Evolutionary conservation across 805 yeast species (phyloP).

Genomic region (Kregervanrija delftensis): DNA sequence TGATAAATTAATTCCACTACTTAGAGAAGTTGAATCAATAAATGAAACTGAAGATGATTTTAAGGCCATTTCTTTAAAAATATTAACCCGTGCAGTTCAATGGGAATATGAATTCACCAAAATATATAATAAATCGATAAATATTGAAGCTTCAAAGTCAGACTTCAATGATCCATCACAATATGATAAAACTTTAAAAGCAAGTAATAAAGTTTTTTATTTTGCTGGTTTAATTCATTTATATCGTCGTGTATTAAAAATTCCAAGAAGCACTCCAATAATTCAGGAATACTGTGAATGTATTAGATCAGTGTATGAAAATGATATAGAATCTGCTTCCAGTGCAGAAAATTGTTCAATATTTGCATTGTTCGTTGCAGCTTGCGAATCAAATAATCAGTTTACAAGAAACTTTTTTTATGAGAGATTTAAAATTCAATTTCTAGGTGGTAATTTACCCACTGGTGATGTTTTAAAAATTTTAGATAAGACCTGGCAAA

Average conservation of each 20-base stretch:
- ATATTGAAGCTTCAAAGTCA: slow-evolving; percentile 1
- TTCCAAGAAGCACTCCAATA: slow-evolving; percentile 2
- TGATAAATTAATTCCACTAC: slow-evolving; percentile 5
- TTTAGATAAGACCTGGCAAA: slow-evolving; percentile 6
- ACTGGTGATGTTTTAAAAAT: slow-evolving; percentile 8
- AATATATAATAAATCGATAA: background rate
- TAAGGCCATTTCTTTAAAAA: background rate
- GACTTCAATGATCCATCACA: slow-evolving; percentile 2
- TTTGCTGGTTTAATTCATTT: slow-evolving; percentile 5
- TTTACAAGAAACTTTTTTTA: slow-evolving; percentile 5
- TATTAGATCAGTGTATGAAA: slow-evolving; percentile 3
- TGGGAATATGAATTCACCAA: slow-evolving; percentile 5
- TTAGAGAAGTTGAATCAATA: slow-evolving; percentile 4
- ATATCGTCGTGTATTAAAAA: slow-evolving; percentile 3
- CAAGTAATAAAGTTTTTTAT: slow-evolving; percentile 4
- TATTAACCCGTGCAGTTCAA: slow-evolving; percentile 5
- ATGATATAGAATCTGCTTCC: slow-evolving; percentile 7
- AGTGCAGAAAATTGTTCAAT: slow-evolving; percentile 7
- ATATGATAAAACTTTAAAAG: slow-evolving; percentile 1
- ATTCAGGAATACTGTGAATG: slow-evolving; percentile 5
- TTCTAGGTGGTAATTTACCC: slow-evolving; percentile 8
- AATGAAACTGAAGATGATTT: background rate
- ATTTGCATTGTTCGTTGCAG: slow-evolving; percentile 7
- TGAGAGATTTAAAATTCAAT: slow-evolving; percentile 9
- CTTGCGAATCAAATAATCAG: slow-evolving; percentile 4